Percentiles rank a stretch among this genome's conserved stretches.
Evolutionary conservation across 306 rosid genomes (phyloP).

Genomic region (Lagenaria siceraria): DNA sequence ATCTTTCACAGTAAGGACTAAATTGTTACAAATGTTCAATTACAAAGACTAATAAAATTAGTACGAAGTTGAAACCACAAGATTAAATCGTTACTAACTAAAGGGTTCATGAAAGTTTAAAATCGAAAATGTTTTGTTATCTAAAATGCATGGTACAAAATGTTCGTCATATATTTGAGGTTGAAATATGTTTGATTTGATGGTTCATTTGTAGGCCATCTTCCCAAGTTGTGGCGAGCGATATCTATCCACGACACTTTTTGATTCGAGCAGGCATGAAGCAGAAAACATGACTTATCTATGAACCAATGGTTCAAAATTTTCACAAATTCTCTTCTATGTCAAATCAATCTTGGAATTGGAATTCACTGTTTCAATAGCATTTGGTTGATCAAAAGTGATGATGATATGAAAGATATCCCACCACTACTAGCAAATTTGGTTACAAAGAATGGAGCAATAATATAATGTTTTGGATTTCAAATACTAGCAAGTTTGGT

Average conservation of each 20-base stretch:
- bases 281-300: constrained; percentile 39
- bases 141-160: not conserved
- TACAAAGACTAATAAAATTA: no score
- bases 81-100: no score
- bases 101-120: no score
- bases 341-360: not conserved
- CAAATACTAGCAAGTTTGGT: not conserved
- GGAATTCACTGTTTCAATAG: not conserved
- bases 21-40: no score
- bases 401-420: no score
- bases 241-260: constrained; percentile 40
- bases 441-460: no score
- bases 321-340: not conserved
- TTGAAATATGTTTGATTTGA: not conserved
- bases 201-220: constrained; percentile 23
- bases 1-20: no score
- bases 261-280: constrained; percentile 42
- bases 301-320: not conserved
- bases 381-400: no score
- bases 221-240: constrained; percentile 72
- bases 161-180: not conserved
- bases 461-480: no score
- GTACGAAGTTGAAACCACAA: no score
- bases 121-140: no score
- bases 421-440: no score